Evolutionary conservation across 148 eudicot species (phyloP), one percentile per base, ranked within the genome.

Genomic region (Dysphania ambrosioides): DNA sequence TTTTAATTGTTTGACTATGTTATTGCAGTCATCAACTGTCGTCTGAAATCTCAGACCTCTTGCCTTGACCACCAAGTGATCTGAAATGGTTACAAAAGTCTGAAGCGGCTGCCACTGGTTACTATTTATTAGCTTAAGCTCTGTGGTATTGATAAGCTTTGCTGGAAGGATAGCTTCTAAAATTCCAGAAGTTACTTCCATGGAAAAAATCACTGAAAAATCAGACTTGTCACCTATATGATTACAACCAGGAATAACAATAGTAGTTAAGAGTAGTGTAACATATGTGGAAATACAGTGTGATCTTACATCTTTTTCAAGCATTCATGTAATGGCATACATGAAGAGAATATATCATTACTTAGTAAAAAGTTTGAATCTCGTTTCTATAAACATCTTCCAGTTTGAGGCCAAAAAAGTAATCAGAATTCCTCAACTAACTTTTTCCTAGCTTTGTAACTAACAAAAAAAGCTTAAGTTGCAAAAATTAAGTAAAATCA

Each of bases 91-190:
- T 47, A 92, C 99, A 82, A 88, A 95, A 72, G 93, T 87, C 80
- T 86, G 87, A 61, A 95, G 88, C 19, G 91, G 94, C 80, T 89
- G 99, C 99, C 97, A 95, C 31, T 83, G 97, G 75, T 86, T 77
- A 72, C 90, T 89, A 56, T 75, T 75, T 74, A 74, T 87, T 38
- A 86, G 75, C 82, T 95, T 92, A 72, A 90, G 72, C 79, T 95
- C 99, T 38, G 97, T 90, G 71, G 91, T 85, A 63, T 87, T 81
- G 44, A 89, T 83, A 55, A 95, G 96, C 75, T 85, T 81, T 44
- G 84, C 82, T 26, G 96, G 97, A 67, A 95, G 85, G 55, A 75
- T 83, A 51, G 94, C 87, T 70, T 93, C 88, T 61, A 95, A 71
- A 62, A 70, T 66, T 75, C 97, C 99, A 66, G 87, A 83, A 62